Evolutionary conservation across 2,329 filamentous ascomycete species (phyloP), one percentile per base, ranked within the genome.

Genomic region (Talaromyces amestolkiae): DNA sequence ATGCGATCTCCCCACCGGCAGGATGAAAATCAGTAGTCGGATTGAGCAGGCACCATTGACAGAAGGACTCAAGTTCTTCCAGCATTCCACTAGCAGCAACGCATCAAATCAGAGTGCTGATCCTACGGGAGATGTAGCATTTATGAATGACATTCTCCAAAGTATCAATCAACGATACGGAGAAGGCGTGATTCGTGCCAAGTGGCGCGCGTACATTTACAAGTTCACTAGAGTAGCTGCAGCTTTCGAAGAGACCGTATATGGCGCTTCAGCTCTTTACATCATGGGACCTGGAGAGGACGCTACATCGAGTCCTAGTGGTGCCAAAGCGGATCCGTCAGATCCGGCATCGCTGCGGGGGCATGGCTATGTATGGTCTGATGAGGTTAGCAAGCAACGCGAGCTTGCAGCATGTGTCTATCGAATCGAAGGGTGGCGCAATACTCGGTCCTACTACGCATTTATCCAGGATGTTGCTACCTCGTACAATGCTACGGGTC

Each of bases 371-470:
- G 94, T 99, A 39, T 99, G 95, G 95, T 81, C 90, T 3, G 92
- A 97, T 72, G 92, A 97, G 64, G 81, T 83, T 47, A 85, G 89
- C 8, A 94, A 92, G 78, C 86, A 91, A 71, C 90, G 89, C 72
- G 95, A 99, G 78, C 85, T 99, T 43, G 91, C 93, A 17, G 94
- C 93, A 3, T 97, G 96, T 67, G 92, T 95, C 56, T 92, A 91
- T 65, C 86, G 95, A 65, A 96, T 99, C 68, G 95, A 99, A 80
- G 95, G 94, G 65, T 99, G 95, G 95, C 88, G 95, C 70, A 96
- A 92, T 69, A 98, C 95, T 1, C 86, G 95, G 67, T 96, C 92
- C 73, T 99, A 99, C 75, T 97, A 96, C 79, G 93, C 91, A 70
- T 98, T 92, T 75, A 94, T 98, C 69, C 92, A 96, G 82, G 91